Evolutionary conservation across 495 filamentous ascomycete genomes (phyloP).

Genomic region (Clavariopsis aquatica): DNA sequence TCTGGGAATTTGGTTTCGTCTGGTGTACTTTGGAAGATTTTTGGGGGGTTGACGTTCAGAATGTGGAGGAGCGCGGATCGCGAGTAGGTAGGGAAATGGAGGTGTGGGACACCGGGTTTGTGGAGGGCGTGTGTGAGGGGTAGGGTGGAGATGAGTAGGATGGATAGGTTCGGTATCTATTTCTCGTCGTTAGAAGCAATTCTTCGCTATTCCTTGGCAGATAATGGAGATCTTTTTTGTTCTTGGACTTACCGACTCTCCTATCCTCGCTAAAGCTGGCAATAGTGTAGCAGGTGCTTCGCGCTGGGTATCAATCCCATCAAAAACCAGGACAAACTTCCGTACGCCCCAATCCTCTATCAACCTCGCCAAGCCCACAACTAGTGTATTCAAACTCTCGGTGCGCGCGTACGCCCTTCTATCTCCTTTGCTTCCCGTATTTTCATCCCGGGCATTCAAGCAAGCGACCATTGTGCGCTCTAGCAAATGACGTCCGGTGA

Average conservation of each 20-base stretch:
- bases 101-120: constrained; percentile 69
- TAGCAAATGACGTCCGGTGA: constrained; percentile 84
- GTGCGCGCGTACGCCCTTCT: constrained; percentile 57
- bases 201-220: too few relatives aligned
- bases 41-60: constrained; percentile 55
- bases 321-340: constrained; percentile 80
- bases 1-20: constrained; percentile 42
- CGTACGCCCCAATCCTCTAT: constrained; percentile 40
- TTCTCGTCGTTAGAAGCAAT: neutral
- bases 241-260: constrained; percentile 74
- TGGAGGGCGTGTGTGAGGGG: constrained; percentile 73
- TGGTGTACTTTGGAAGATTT: constrained; percentile 48
- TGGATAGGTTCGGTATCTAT: constrained; percentile 78
- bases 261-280: constrained; percentile 77
- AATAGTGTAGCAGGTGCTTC: constrained; percentile 78
- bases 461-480: constrained; percentile 58
- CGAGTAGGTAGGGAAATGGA: constrained; percentile 84
- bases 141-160: constrained; percentile 73
- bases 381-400: constrained; percentile 74
- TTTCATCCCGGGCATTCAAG: constrained; percentile 34
- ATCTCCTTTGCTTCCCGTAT: constrained; percentile 47
- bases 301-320: constrained; percentile 85
- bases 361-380: constrained; percentile 65
- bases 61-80: constrained; percentile 76
- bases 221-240: too few relatives aligned